Evolutionary conservation across 2,329 filamentous ascomycete genomes (phyloP).

Genomic region (Mariannaea elegans): DNA sequence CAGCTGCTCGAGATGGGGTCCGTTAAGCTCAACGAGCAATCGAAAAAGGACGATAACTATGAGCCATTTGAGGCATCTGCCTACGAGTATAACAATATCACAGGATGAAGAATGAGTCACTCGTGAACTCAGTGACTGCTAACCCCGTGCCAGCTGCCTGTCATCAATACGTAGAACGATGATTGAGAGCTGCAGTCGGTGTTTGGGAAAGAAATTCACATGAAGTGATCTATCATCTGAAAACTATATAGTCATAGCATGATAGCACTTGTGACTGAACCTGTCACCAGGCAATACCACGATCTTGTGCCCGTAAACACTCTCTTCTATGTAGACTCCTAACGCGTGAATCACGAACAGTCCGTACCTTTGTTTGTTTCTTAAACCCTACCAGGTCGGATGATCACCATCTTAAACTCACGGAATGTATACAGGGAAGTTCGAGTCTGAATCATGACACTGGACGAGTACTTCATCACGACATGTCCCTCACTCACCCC

Average conservation of each 20-base stretch:
- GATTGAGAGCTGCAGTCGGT: too few species aligned
- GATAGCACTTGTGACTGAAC: background rate
- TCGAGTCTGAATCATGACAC: background rate
- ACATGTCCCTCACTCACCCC: background rate
- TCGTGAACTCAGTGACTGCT: too few species aligned
- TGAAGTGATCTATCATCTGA: background rate
- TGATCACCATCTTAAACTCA: background rate
- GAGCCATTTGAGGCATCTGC: too few species aligned
- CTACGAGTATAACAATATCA: too few species aligned
- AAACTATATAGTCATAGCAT: background rate
- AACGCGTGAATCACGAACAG: background rate
- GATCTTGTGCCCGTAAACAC: background rate
- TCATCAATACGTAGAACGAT: too few species aligned
- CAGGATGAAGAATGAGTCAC: too few species aligned
- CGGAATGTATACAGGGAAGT: background rate
- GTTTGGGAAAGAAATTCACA: too few species aligned
- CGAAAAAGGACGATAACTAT: too few species aligned
- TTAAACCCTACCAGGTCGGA: background rate
- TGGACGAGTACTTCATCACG: constrained; percentile 1
- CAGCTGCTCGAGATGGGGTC: too few species aligned
- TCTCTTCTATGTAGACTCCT: too few species aligned
- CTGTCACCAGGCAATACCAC: background rate
- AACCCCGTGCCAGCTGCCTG: too few species aligned
- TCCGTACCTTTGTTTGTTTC: background rate
- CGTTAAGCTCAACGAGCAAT: too few species aligned